Base-by-base conservation (phyloP, 768 basidiomycete genomes). In the Mycena amicta region DNA sequence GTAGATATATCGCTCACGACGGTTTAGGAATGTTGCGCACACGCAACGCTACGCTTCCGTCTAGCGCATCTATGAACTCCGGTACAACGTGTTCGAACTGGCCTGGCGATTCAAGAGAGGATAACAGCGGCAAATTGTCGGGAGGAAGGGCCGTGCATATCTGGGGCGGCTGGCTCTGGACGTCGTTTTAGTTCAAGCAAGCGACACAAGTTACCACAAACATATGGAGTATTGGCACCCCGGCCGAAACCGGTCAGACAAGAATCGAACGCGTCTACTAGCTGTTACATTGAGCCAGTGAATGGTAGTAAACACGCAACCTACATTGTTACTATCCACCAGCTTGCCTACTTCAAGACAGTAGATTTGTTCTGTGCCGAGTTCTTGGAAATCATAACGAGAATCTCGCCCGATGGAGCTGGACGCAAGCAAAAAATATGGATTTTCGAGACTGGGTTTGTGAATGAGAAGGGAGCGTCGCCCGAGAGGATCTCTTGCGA, bases 401-500 rank as follows among this genome's bases (percentile, higher is more conserved):
- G 75, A 60, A 55, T 80, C 68, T 11, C 63, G 33, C 5, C 88
- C 88, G 22, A 75, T 69, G 4, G 89, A 87, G 3, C 86, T 86
- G 1, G 92, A 93, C 6, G 85, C 70, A 26, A 94, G 72, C 29
- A 90, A 67, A 41, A 93, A 75, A 59, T 80, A 80, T 0, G 88
- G 85, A 4, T 72, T 72, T 18, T 53, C 50, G 1, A 60, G 37
- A 15, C 79, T 80, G 27, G 89, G 88, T 57, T 71, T 76, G 57
- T 89, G 89, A 29, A 92, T 75, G 5, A 96, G 75, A 5, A 96
- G 78, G n/a, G 93, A 95, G 47, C 94, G 82, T 33, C 93, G 82
- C 5, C 93, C 93, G 2, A 95, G 81, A 3, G 92, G 92, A 71
- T 96, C 93, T 53, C 92, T 80, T 16, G 81, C 89, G 66, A 89